Conservation (phyloP, 352 stramenopile species). For the Pythium periplocum region DNA sequence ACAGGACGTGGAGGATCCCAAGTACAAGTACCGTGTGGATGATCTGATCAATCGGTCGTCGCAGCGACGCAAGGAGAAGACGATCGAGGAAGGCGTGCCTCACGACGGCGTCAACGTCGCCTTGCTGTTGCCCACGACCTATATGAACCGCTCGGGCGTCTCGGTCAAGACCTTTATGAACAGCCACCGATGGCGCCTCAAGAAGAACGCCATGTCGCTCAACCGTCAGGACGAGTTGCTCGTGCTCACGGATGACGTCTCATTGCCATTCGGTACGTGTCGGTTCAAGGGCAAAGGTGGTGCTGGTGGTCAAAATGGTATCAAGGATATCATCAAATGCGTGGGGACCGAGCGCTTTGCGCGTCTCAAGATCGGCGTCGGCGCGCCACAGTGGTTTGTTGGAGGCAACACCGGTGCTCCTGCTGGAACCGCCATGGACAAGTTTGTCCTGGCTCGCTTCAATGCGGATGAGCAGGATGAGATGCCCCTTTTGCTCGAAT, state of each 20-base stretch:
- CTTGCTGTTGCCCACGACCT: slow-evolving; percentile 69
- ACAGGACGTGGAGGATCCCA: slow-evolving; percentile 34
- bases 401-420: slow-evolving; percentile 58
- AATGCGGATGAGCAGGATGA: slow-evolving; percentile 75
- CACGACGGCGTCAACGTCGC: slow-evolving; percentile 73
- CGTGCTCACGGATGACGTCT: slow-evolving; percentile 76
- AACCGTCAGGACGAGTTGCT: slow-evolving; percentile 84
- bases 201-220: slow-evolving; percentile 74
- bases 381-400: slow-evolving; percentile 73
- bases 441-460: slow-evolving; percentile 75
- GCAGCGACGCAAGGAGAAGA: slow-evolving; percentile 69
- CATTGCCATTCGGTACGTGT: slow-evolving; percentile 74
- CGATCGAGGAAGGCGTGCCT: slow-evolving; percentile 62
- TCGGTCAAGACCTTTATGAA: slow-evolving; percentile 79
- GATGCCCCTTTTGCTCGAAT: slow-evolving; percentile 52
- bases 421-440: slow-evolving; percentile 77
- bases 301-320: slow-evolving; percentile 73
- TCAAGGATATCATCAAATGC: slow-evolving; percentile 84
- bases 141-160: slow-evolving; percentile 83
- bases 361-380: slow-evolving; percentile 76
- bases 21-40: slow-evolving; percentile 40
- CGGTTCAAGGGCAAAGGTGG: slow-evolving; percentile 80
- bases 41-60: slow-evolving; percentile 79
- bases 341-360: slow-evolving; percentile 75
- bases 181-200: slow-evolving; percentile 72